These are phyloP conservation scores for Heterobasidion occidentale DNA, from an alignment of 1,284 basidiomycete genomes.

Conservation along the genomic window DNA sequence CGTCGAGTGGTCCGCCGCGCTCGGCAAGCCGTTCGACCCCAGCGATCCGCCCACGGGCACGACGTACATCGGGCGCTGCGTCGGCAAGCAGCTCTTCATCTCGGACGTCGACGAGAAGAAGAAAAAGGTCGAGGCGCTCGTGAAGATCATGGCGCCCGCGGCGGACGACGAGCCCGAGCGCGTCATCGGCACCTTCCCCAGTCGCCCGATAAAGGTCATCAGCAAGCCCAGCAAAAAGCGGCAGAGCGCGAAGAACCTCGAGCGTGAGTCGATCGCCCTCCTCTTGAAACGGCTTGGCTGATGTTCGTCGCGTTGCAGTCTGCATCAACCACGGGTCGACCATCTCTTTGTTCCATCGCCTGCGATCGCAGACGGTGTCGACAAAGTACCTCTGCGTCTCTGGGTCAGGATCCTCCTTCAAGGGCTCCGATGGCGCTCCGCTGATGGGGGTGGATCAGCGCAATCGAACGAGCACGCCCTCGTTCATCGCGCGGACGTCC, in stretches of 20 bases:
- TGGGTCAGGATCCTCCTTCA: constrained; percentile 82
- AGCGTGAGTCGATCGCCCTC: constrained; percentile 53
- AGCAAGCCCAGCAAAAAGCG: constrained; percentile 96
- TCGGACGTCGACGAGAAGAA: constrained; percentile 87
- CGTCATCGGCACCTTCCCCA: constrained; percentile 81
- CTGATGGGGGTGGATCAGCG: constrained; percentile 76
- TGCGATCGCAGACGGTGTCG: constrained; percentile 89
- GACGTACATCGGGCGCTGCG: constrained; percentile 80
- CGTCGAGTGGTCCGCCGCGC: constrained; percentile 79
- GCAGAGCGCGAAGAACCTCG: constrained; percentile 87
- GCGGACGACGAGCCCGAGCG: constrained; percentile 72
- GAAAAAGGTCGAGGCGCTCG: constrained; percentile 86
- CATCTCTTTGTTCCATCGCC: constrained; percentile 90
- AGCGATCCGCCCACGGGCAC: constrained; percentile 73
- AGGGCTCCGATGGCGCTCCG: constrained; percentile 82
- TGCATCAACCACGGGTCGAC: constrained; percentile 95
- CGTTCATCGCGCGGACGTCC: constrained; percentile 78
- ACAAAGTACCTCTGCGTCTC: constrained; percentile 95
- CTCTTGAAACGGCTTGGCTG: background rate
- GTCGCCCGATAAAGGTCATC: constrained; percentile 94
- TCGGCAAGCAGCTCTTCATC: constrained; percentile 88
- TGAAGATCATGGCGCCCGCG: constrained; percentile 81
- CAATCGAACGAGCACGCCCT: constrained; percentile 63
- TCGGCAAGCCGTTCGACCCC: constrained; percentile 77
- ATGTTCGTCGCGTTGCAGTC: constrained; percentile 36